These are phyloP conservation scores for Amanita pallidorosea DNA, from an alignment of 768 basidiomycete species.

Conservation along the genomic window DNA sequence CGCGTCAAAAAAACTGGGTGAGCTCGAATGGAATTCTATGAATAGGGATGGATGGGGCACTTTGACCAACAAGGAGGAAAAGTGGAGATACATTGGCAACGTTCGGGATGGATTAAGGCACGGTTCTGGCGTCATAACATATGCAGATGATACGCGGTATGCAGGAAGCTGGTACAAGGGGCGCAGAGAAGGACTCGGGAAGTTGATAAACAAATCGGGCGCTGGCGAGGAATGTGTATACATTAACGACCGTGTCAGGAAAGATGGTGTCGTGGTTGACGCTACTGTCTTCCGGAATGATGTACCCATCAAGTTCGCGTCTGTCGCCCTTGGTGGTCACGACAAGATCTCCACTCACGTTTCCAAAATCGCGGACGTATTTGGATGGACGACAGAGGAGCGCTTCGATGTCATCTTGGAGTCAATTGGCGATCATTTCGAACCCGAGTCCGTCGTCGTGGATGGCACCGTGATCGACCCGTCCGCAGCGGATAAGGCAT, in stretches of 20 bases:
- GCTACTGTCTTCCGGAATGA: not conserved
- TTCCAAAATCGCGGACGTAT: not conserved
- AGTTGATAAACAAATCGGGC: slow-evolving; percentile 1
- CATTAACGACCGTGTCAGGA: not conserved
- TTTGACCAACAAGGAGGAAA: slow-evolving; percentile 6
- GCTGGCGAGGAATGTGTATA: slow-evolving; percentile 3
- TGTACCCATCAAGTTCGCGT: not conserved
- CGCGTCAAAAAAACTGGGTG: not conserved
- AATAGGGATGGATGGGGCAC: slow-evolving; percentile 10
- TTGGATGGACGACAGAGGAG: not conserved
- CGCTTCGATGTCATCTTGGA: not conserved
- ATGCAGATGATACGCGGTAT: slow-evolving; percentile 8
- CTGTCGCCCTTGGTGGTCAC: not conserved
- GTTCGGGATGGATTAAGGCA: slow-evolving; percentile 8
- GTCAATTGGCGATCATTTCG: not conserved
- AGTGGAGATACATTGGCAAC: slow-evolving; percentile 9
- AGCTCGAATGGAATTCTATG: slow-evolving; percentile 9
- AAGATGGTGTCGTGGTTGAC: not conserved
- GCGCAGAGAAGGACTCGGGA: slow-evolving; percentile 7
- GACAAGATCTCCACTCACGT: not conserved
- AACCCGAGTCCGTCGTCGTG: not conserved
- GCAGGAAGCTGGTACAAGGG: slow-evolving; percentile 10
- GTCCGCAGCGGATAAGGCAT: not conserved
- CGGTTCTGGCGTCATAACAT: slow-evolving; percentile 9
- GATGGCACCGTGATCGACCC: not conserved